Percentiles rank a stretch among this genome's conserved stretches.
phyloP scores from a whole-genome alignment of 768 basidiomycete species.

The Royoungia palumana region DNA sequence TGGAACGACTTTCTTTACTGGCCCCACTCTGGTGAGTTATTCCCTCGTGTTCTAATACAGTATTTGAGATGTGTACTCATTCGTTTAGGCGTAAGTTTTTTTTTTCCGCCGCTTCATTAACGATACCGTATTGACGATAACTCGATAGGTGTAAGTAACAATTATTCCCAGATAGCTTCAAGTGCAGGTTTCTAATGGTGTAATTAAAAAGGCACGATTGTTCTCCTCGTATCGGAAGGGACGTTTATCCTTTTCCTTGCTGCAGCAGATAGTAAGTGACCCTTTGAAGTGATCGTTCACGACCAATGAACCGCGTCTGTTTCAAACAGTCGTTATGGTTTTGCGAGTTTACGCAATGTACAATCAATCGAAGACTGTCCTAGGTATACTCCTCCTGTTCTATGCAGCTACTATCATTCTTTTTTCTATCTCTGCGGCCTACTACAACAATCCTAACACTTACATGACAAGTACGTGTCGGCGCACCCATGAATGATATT shows the following conservation, averaged over 20 bases:
- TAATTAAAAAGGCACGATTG: constrained; percentile 8
- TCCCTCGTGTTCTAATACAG: not conserved
- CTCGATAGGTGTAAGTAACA: constrained; percentile 17
- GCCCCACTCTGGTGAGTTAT: constrained; percentile 10
- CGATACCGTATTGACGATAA: no score
- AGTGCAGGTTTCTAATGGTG: not conserved
- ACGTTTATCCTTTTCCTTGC: constrained; percentile 13
- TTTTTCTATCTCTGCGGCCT: not conserved
- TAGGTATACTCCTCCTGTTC: constrained; percentile 12
- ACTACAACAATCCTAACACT: constrained; percentile 5
- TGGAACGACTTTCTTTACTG: constrained; percentile 17
- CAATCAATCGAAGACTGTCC: constrained; percentile 8
- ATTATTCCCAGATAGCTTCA: not conserved
- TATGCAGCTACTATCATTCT: constrained; percentile 8
- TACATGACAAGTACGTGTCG: constrained; percentile 7
- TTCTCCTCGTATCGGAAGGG: not conserved
- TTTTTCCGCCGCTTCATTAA: not conserved
- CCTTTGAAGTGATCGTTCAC: not conserved
- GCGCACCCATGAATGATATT: not conserved
- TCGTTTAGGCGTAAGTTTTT: constrained; percentile 15
- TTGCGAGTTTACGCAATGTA: constrained; percentile 27
- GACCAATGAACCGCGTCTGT: not conserved
- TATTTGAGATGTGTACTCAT: not conserved
- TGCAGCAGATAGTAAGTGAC: constrained; percentile 18
- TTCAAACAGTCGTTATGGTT: constrained; percentile 20